These are phyloP conservation scores for Wallacemonas sp. DNA, from an alignment of 208 protist species.

Conservation along the genomic window DNA sequence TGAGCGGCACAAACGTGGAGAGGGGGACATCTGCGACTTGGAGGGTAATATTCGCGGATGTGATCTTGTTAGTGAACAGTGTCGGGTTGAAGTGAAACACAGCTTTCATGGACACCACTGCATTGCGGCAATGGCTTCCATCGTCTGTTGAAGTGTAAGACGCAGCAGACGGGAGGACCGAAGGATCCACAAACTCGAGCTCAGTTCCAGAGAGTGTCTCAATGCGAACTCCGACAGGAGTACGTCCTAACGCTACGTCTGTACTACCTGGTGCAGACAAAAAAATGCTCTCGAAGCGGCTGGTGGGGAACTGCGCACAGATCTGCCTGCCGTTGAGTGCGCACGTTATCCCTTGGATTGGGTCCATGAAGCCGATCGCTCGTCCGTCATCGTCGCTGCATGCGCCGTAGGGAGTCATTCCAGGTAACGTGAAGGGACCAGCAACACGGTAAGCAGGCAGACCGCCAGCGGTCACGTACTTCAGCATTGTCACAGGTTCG, in stretches of 20 bases:
- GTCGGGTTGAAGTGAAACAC: slow-evolving; percentile 39
- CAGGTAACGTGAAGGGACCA: slow-evolving; percentile 39
- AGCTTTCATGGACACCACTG: slow-evolving; percentile 25
- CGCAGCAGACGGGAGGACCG: neutral
- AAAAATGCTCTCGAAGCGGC: slow-evolving; percentile 52
- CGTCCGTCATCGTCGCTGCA: slow-evolving; percentile 27
- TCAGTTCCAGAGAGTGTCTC: slow-evolving; percentile 19
- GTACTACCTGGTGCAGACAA: slow-evolving; percentile 16
- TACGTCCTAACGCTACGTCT: neutral
- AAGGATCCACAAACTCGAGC: slow-evolving; percentile 31
- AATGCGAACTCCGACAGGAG: slow-evolving; percentile 38
- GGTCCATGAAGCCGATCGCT: slow-evolving; percentile 55
- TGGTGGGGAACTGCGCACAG: slow-evolving; percentile 36
- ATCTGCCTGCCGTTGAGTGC: slow-evolving; percentile 39
- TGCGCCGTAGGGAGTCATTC: slow-evolving; percentile 28
- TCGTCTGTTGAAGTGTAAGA: slow-evolving; percentile 32
- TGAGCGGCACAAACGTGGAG: slow-evolving; percentile 24
- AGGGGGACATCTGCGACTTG: slow-evolving; percentile 20
- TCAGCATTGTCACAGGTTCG: slow-evolving; percentile 21
- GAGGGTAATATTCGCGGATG: slow-evolving; percentile 21
- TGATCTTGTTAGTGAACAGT: slow-evolving; percentile 13
- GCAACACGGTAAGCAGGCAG: slow-evolving; percentile 23
- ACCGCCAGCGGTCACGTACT: slow-evolving; percentile 14
- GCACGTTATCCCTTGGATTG: slow-evolving; percentile 47
- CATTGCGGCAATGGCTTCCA: slow-evolving; percentile 46